Conservation (phyloP, 2,329 filamentous ascomycete genomes). For the Fusarium sp. region DNA sequence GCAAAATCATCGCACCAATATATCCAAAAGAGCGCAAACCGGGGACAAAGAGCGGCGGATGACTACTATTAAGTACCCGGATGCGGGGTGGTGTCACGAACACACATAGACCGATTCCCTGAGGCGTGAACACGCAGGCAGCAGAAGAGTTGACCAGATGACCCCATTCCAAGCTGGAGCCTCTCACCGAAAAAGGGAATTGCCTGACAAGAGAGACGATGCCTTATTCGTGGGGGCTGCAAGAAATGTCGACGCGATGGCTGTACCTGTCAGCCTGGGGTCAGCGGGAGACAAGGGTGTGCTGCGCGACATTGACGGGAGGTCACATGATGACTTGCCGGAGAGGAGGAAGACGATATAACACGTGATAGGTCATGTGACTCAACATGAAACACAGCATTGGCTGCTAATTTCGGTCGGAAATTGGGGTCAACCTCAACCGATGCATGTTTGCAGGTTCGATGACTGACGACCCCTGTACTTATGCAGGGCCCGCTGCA, state of each 20-base stretch:
- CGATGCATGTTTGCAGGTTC: constrained; percentile 30
- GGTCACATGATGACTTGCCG: constrained; percentile 46
- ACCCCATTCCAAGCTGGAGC: constrained; percentile 6
- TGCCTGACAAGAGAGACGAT: not conserved
- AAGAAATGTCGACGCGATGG: constrained; percentile 6
- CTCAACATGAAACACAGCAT: constrained; percentile 33
- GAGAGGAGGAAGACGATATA: not conserved
- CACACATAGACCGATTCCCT: not conserved
- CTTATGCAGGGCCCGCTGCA: constrained; percentile 33
- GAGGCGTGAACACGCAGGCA: constrained; percentile 17
- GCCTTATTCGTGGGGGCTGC: constrained; percentile 15
- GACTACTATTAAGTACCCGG: not conserved
- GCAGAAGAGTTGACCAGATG: constrained; percentile 7
- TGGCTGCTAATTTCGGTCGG: constrained; percentile 42
- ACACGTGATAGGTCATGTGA: constrained; percentile 10
- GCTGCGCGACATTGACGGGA: constrained; percentile 46
- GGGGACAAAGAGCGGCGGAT: not conserved
- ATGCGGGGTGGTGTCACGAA: not conserved
- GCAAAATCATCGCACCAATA: constrained; percentile 10
- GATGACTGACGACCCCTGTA: constrained; percentile 28
- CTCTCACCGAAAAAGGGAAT: not conserved
- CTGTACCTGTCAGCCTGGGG: constrained; percentile 6
- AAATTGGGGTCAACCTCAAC: constrained; percentile 39
- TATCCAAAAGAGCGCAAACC: not conserved
- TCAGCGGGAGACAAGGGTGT: constrained; percentile 16